Percentiles rank a stretch among this genome's conserved stretches.
phyloP scores from a whole-genome alignment of 805 yeast species.

The Candida hispaniensis region DNA sequence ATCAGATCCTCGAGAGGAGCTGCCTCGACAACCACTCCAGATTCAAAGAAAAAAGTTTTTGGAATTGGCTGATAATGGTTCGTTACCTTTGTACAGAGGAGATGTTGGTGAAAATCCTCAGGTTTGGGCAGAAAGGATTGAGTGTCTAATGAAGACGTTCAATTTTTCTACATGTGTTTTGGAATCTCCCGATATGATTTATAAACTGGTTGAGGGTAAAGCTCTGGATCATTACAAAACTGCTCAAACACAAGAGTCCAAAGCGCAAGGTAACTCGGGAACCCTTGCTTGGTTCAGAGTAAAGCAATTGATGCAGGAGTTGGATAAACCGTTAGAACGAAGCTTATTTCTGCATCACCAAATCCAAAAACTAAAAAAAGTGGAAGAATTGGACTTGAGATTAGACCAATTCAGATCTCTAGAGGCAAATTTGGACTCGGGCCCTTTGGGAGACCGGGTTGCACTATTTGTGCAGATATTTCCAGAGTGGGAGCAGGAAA shows the following conservation, averaged over 20 bases:
- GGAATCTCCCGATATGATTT: slow-evolving; percentile 6
- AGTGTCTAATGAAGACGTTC: slow-evolving; percentile 13
- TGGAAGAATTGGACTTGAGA: slow-evolving; percentile 4
- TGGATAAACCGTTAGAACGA: slow-evolving; percentile 5
- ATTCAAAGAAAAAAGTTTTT: slow-evolving; percentile 11
- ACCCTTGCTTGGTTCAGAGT: slow-evolving; percentile 8
- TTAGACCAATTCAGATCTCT: slow-evolving; percentile 6
- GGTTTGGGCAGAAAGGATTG: slow-evolving; percentile 12
- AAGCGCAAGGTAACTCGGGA: no score
- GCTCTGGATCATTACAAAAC: slow-evolving; percentile 10
- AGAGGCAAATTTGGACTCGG: slow-evolving; percentile 12
- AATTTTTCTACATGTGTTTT: slow-evolving; percentile 13
- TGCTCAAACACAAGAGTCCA: slow-evolving; percentile 3
- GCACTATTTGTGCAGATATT: slow-evolving; percentile 2
- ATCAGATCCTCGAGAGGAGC: slow-evolving; percentile 11
- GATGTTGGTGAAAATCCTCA: slow-evolving; percentile 6
- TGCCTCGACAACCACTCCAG: slow-evolving; percentile 6
- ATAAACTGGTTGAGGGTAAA: slow-evolving; percentile 3
- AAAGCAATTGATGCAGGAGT: slow-evolving; percentile 2
- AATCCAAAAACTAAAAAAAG: slow-evolving; percentile 3
- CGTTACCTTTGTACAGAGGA: slow-evolving; percentile 2
- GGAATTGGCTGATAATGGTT: slow-evolving; percentile 3
- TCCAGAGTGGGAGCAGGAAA: slow-evolving; percentile 8
- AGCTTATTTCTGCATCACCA: slow-evolving; percentile 9
- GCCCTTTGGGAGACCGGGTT: slow-evolving; percentile 9